Percentiles rank a stretch among this genome's conserved stretches.
Evolutionary conservation across 2,329 filamentous ascomycete species (phyloP).

Genomic region (Ceratocystiopsis minuta): DNA sequence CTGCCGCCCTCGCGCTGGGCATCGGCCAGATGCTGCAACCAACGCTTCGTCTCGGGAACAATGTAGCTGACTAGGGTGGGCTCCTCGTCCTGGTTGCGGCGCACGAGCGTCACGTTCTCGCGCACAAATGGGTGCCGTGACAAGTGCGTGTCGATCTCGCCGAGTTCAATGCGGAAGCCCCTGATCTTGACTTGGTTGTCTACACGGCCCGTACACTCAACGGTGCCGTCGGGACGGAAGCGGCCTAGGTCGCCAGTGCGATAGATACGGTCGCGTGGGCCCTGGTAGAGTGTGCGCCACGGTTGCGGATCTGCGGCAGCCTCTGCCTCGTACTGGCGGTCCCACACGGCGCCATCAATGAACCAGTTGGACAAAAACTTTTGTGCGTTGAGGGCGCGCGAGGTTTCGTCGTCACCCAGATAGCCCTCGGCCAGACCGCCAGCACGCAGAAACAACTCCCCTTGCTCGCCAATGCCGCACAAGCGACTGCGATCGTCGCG

Average conservation of each 20-base stretch:
- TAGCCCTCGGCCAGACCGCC: slow-evolving; percentile 58
- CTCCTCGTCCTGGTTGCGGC: slow-evolving; percentile 72
- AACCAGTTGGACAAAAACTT: slow-evolving; percentile 86
- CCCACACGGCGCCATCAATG: slow-evolving; percentile 50
- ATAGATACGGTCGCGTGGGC: slow-evolving; percentile 73
- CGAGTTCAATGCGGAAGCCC: slow-evolving; percentile 86
- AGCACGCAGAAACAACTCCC: slow-evolving; percentile 70
- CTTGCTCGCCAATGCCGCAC: slow-evolving; percentile 64
- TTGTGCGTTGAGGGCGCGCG: slow-evolving; percentile 15
- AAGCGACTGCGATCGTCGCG: slow-evolving; percentile 46
- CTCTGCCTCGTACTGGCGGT: no score
- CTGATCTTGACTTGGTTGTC: slow-evolving; percentile 81
- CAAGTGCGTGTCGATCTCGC: slow-evolving; percentile 77
- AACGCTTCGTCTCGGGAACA: slow-evolving; percentile 62
- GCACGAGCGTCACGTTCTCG: slow-evolving; percentile 72
- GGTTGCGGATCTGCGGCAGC: slow-evolving; percentile 28
- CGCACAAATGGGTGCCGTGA: slow-evolving; percentile 55
- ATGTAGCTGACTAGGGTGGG: slow-evolving; percentile 77
- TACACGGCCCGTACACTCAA: slow-evolving; percentile 58
- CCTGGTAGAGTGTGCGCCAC: slow-evolving; percentile 64
- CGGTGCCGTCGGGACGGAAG: slow-evolving; percentile 48
- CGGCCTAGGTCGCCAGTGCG: slow-evolving; percentile 71
- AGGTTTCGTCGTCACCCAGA: slow-evolving; percentile 34
- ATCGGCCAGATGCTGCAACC: slow-evolving; percentile 46
- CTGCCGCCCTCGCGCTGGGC: no score